phyloP scores from a whole-genome alignment of 805 yeast species.

The Candida caryicola region DNA sequence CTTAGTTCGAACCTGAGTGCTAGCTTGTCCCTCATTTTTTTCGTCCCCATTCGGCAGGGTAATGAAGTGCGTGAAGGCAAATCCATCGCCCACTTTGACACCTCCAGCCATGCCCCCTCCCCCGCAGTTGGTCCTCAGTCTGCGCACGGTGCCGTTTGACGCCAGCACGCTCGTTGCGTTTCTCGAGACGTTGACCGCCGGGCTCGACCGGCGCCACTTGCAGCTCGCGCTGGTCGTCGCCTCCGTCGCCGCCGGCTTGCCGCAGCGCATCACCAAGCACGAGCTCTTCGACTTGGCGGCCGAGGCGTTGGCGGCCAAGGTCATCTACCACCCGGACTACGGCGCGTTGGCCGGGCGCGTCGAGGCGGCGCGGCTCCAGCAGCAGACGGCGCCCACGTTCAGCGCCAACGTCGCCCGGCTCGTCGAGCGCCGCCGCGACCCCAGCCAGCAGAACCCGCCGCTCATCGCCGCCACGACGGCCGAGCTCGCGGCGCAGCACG shows the following conservation, averaged over 20 bases:
- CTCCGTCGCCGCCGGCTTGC: slow-evolving; percentile 10
- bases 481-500: slow-evolving; percentile 59
- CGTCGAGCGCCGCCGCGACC: slow-evolving; percentile 12
- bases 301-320: slow-evolving; percentile 34
- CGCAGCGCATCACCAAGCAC: slow-evolving; percentile 10
- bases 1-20: slow-evolving; percentile 95
- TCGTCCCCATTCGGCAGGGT: neutral
- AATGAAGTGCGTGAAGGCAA: neutral
- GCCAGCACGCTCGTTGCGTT: slow-evolving; percentile 4
- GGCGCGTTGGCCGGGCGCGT: slow-evolving; percentile 37
- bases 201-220: slow-evolving; percentile 9
- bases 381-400: slow-evolving; percentile 18
- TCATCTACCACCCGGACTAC: slow-evolving; percentile 34
- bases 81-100: neutral
- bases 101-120: neutral
- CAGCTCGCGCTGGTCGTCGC: slow-evolving; percentile 8
- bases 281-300: slow-evolving; percentile 29
- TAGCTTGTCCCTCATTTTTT: slow-evolving; percentile 44
- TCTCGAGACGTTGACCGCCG: slow-evolving; percentile 5
- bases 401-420: slow-evolving; percentile 22
- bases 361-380: slow-evolving; percentile 29
- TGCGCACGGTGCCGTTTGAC: neutral
- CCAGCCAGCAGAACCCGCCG: neutral
- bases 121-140: neutral
- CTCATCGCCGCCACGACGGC: slow-evolving; percentile 67